Base-by-base conservation (phyloP, 2,329 filamentous ascomycete genomes). In the Xylariaceae sp. region DNA sequence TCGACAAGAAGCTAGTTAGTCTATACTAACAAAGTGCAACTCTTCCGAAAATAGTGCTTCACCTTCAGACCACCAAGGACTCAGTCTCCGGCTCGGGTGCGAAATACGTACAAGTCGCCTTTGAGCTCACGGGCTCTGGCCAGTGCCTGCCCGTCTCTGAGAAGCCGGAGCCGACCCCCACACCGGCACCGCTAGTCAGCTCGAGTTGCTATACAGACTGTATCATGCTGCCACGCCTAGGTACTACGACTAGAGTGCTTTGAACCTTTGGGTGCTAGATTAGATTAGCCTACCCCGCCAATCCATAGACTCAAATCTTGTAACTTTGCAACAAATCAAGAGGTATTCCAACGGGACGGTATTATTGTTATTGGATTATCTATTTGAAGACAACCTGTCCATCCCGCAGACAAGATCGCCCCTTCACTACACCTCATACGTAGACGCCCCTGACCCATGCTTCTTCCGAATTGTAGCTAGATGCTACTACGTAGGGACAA, bases 331-430 rank as follows among this genome's bases (percentile, higher is more conserved):
- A 3, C 24, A 44, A 26, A 16, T 29, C 24, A 12, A 49, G 9
- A 6, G 8, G 12, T 11, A 7, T 26, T 24, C 41, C 23, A 33
- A 23, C 11, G n/a, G 4, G 19, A 39, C 6, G 16, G n/a, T 50
- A 62, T 51, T 40, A 44, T 43, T 31, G 24, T 24, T 41, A 43
- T 16, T 29, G 26, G 19, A 53, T 17, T 51, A 46, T 50, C 48
- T 47, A 60, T 56, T 45, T 33, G 17, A 44, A n/a, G 37, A 47
- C 34, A 28, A 37, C 33, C 14, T 26, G 31, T 26, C 33, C 40
- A 39, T 49, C 39, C 26, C 21, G 21, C 28, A 45, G 49, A 46
- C 29, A 43, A 34, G 9, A 41, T 46, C 34, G 28, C 14, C 21
- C 39, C n/a, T 46, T 26, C 31, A 12, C 58, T 43, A 33, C 41